Evolutionary conservation across 192 early-diverging fungal species (phyloP), one percentile per base, ranked within the genome.

Genomic region (Oehlia diaphana): DNA sequence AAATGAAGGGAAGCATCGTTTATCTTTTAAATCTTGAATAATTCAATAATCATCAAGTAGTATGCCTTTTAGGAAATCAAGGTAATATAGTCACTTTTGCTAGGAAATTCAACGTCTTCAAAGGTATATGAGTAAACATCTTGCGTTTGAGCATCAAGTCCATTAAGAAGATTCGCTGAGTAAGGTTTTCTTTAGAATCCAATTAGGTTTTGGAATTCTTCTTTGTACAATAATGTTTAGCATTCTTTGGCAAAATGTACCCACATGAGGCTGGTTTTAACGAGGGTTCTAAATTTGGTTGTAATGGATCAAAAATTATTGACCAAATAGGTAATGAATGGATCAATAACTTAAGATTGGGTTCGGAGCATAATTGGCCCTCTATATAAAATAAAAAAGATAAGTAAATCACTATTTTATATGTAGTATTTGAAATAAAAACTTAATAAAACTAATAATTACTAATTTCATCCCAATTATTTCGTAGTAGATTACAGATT

Each of bases 31-130:
- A 69, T n/a, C 13, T 69, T 39, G 13, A 42, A 19, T 12, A 64
- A 64, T 53, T 3, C 2, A 12, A 26, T 0, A 12, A 9, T 16
- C 0, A 12, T 1, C n/a, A 7, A n/a, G n/a, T n/a, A 72, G 69
- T 47, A 72, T 47, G 23, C 3, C 2, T 2, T 72, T 26, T 16
- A 72, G 37, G 23, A 47, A 72, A 7, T 47, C 9, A 4, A 72
- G 8, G 39, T 72, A 72, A 9, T 26, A 0, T 28, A 2, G 50
- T 50, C 23, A 26, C 3, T 26, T 72, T 49, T 9, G 42, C 42
- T 26, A 72, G 69, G 69, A 26, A 47, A 72, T 9, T 72, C 69
- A 28, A 72, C 69, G 10, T 72, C 69, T 9, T 72, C 42, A 49
- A 28, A 50, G 7, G 42, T 26, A 10, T 72, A 72, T 0, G 16